Evolutionary conservation across 495 filamentous ascomycete genomes (phyloP), one percentile per base, ranked within the genome.

Genomic region (Xanthoparmelia taractica): DNA sequence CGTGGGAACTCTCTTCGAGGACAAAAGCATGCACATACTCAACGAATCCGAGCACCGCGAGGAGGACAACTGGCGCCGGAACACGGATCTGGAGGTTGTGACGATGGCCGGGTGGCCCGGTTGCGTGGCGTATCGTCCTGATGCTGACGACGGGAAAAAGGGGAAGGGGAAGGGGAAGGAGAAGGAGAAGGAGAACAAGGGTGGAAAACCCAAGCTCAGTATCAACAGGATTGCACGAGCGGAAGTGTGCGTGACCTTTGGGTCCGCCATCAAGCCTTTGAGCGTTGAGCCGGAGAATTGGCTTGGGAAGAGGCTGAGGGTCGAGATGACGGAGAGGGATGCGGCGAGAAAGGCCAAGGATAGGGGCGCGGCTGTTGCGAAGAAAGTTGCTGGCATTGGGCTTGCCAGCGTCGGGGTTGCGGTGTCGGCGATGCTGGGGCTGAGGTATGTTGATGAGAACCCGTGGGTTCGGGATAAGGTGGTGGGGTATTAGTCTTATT

Each of bases 81-180:
- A 34, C 20, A 48, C 33, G 18, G 59, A 60, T 11, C 8, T 37
- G n/a, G 23, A 50, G 29, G 40, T 60, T 13, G 59, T 60, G 31
- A 60, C 59, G 13, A 60, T 60, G 59, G 31, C 59, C 2, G 59
- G 59, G n/a, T 60, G 59, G 59, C 59, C 59, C 11, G 17, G 25
- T 20, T 34, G 41, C 8, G 23, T 52, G 25, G 59, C 47, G 27
- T 61, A 48, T 40, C 56, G 56, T 38, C 50, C 50, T 18, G 8
- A 25, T 2, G 56, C 36, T 8, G 56, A 18, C n/a, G 38, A 40
- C 8, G 56, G 31, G 37, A 38, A 57, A 3, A 29, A 37, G 33
- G 18, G 23, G 12, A 20, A 57, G 17, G 54, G 34, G 11, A 2
- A 57, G 7, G 8, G 18, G 23, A 38, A 38, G 54, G 8, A 36